Evolutionary conservation across 2,329 filamentous ascomycete genomes (phyloP), one percentile per base, ranked within the genome.

Genomic region (Ceratocystiopsis sp.): DNA sequence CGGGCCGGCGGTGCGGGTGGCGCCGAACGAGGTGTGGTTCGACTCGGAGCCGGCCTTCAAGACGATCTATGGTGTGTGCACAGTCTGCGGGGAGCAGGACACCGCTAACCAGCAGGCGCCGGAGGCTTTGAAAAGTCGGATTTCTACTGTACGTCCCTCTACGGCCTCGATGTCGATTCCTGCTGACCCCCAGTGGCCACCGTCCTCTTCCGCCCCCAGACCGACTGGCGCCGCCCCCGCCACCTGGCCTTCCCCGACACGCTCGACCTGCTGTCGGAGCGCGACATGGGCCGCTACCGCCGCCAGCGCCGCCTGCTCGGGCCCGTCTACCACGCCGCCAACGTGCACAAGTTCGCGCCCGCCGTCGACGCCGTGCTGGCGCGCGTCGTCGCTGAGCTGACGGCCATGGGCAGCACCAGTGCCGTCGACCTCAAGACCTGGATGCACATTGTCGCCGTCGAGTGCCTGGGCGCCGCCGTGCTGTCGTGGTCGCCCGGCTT

Each of bases 361-460:
- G 59, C 58, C 0, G 54, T 71, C 7, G 63, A 70, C 25, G 46
- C 46, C 0, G 66, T 68, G 1, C 49, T 71, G 8, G 45, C 53
- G 3, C 51, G 52, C 0, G 59, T 55, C 1, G 46, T 68, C 1
- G 45, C 55, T 3, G 61, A 58, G 21, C 49, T 73, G 0, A 54
- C 51, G 4, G 44, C 46, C 0, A 51, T 69, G 1, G 38, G 59
- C 0, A 65, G 65, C 0, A 50, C 53, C 2, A n/a, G n/a, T n/a
- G 57, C 63, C 25, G 51, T 72, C 4, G 66, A 71, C 44, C 51
- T 73, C 16, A 67, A 66, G 41, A 64, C 69, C 43, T 73, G 69
- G 69, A 72, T 72, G 68, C 69, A 73, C 53, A 71, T 73, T 44
- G 57, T 70, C 16, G 63, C 61, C 1, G 66, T 73, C 29, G 69